Evolutionary conservation across 176 grass and related monocot species (phyloP), one percentile per base, ranked within the genome.

Genomic region (Avena sativa): DNA sequence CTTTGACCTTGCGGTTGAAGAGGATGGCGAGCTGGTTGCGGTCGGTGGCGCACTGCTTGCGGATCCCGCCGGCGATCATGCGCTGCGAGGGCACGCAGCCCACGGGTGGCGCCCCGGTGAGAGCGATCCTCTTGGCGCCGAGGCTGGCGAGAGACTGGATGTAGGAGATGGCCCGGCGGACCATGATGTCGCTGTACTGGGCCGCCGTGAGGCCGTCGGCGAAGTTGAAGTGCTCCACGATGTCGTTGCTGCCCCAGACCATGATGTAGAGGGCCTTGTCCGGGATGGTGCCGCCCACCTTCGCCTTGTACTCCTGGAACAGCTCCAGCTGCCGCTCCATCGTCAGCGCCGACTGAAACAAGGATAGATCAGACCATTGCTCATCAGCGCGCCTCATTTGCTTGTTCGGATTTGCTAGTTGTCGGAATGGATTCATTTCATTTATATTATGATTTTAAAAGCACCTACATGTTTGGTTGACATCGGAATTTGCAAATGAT

Each of bases 261-360:
- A 97, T 8, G 10, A 95, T 1, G 79, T 70, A 95, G 34, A 91
- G 50, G 9, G 87, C 40, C 25, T 71, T 58, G 9, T 80, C 91
- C 30, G 36, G 86, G 26, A 92, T 51, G 26, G 12, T 38, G 9
- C 53, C 78, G 14, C 53, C 78, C 32, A 97, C 60, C 81, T 86
- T 93, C 0, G 38, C 71, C 82, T 93, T 95, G 82, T 97, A 97
- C 87, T 97, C 91, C 16, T 14, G 14, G 70, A 95, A 95, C 87
- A 97, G 51, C 56, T 90, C 53, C 60, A 93, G 76, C 78, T 93
- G 88, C 64, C 17, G 84, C 86, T 94, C 77, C 68, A 94, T 75
- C 36, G 92, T 76, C 85, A 94, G 19, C 52, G 80, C 55, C 38
- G 80, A 62, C 92, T 93, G 79, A 23, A 38, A 19, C 52, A 8